Conservation (phyloP, 331 rosid species). For the Acacia concinna region DNA sequence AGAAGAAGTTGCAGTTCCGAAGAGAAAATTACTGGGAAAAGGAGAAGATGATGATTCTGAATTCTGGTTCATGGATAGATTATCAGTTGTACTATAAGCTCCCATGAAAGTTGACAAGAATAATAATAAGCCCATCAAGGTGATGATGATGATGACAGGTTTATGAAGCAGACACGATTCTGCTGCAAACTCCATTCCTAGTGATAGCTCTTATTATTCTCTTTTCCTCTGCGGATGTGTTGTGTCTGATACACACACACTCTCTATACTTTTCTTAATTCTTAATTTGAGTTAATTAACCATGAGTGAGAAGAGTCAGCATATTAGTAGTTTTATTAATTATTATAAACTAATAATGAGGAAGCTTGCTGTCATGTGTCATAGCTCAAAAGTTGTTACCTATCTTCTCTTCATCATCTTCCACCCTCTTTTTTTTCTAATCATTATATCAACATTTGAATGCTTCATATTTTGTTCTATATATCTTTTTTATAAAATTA, state of each 20-base stretch:
- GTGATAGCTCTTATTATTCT: background rate
- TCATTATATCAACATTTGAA: no score
- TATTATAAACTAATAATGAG: background rate
- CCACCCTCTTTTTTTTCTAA: no score
- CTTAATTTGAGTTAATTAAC: background rate
- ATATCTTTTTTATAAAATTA: no score
- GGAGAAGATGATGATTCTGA: constrained; percentile 30
- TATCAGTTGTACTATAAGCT: background rate
- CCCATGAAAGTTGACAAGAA: background rate
- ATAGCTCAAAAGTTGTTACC: no score
- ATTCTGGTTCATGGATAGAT: background rate
- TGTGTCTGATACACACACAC: background rate
- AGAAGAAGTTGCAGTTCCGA: constrained; percentile 70
- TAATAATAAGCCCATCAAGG: background rate
- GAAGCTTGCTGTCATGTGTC: background rate
- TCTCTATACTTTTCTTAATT: no score
- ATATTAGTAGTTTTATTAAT: no score
- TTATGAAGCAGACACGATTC: background rate
- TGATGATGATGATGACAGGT: background rate
- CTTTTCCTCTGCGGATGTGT: background rate
- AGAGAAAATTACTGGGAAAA: constrained; percentile 48
- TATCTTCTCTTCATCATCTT: no score
- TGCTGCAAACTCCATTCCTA: background rate
- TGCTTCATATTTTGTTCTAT: no score
- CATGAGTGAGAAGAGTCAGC: background rate